Percentiles rank a stretch among this genome's conserved stretches.
Conservation (phyloP, 257 asterid species). For the Echium plantagineum region DNA sequence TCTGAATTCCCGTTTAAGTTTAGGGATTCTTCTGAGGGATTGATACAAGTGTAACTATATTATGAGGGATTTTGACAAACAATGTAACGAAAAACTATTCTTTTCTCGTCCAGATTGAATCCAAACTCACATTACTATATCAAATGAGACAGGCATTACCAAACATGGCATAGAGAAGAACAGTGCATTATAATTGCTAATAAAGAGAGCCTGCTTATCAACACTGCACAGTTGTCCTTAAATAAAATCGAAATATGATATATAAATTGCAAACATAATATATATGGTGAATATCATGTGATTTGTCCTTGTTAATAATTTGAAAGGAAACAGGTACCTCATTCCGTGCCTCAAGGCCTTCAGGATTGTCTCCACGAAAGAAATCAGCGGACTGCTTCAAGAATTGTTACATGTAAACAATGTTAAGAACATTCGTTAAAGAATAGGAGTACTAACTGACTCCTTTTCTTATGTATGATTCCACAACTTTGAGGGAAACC, state of each 20-base stretch:
- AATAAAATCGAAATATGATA: too few relatives aligned
- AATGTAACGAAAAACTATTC: neutral
- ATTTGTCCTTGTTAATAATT: neutral
- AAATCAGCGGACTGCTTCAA: constrained; percentile 80
- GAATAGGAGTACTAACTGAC: neutral
- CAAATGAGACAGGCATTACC: neutral
- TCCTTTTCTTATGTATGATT: neutral
- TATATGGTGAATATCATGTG: too few relatives aligned
- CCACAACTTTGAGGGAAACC: neutral
- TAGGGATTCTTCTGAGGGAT: too few relatives aligned
- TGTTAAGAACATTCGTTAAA: neutral
- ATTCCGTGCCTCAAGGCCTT: constrained; percentile 95
- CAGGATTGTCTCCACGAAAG: constrained; percentile 93
- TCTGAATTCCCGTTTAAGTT: too few relatives aligned
- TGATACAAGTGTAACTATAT: too few relatives aligned
- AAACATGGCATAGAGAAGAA: neutral
- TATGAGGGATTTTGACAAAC: too few relatives aligned
- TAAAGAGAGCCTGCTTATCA: constrained; percentile 1
- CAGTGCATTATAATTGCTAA: neutral
- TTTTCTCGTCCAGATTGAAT: neutral
- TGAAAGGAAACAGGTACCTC: constrained; percentile 49
- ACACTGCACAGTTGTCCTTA: neutral
- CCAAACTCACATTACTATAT: neutral
- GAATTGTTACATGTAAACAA: constrained; percentile 13
- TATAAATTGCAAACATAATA: too few relatives aligned